These are phyloP conservation scores for Cucumis cinereus DNA, from an alignment of 306 rosid species.

Conservation along the genomic window DNA sequence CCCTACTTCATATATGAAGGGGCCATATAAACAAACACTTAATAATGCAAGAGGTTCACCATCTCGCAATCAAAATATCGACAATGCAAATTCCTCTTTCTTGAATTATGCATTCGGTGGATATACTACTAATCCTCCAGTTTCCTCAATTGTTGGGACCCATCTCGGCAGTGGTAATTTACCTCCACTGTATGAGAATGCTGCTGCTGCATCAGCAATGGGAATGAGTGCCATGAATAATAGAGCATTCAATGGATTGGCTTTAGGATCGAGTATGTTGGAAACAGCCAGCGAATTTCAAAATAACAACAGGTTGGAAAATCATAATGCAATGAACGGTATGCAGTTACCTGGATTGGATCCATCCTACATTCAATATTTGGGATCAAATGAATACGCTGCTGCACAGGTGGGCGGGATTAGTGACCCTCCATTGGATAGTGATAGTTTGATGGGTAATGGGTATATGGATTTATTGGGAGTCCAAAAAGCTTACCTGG, in stretches of 20 bases:
- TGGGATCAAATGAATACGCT: slow-evolving; percentile 67
- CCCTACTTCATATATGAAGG: slow-evolving; percentile 44
- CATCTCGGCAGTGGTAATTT: slow-evolving; percentile 63
- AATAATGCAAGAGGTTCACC: slow-evolving; percentile 39
- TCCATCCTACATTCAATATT: slow-evolving; percentile 71
- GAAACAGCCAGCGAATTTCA: slow-evolving; percentile 44
- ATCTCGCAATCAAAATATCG: slow-evolving; percentile 53
- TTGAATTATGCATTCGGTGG: slow-evolving; percentile 54
- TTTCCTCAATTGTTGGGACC: slow-evolving; percentile 54
- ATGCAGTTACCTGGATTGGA: slow-evolving; percentile 66
- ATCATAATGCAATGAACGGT: slow-evolving; percentile 43
- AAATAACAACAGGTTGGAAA: slow-evolving; percentile 46
- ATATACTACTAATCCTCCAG: slow-evolving; percentile 52
- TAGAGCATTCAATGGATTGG: slow-evolving; percentile 50
- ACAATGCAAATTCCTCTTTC: slow-evolving; percentile 41
- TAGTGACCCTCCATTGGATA: slow-evolving; percentile 49
- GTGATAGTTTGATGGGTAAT: slow-evolving; percentile 45
- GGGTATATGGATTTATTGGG: slow-evolving; percentile 59
- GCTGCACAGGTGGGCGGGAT: slow-evolving; percentile 63
- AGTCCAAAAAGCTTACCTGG: slow-evolving; percentile 76
- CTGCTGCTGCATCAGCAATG: slow-evolving; percentile 77
- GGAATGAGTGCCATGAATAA: slow-evolving; percentile 59
- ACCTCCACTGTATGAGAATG: slow-evolving; percentile 71
- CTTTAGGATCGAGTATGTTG: slow-evolving; percentile 44
- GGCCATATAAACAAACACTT: slow-evolving; percentile 35